Evolutionary conservation across 1,284 basidiomycete genomes (phyloP), one percentile per base, ranked within the genome.

Genomic region (Trichosporon coremiiforme): DNA sequence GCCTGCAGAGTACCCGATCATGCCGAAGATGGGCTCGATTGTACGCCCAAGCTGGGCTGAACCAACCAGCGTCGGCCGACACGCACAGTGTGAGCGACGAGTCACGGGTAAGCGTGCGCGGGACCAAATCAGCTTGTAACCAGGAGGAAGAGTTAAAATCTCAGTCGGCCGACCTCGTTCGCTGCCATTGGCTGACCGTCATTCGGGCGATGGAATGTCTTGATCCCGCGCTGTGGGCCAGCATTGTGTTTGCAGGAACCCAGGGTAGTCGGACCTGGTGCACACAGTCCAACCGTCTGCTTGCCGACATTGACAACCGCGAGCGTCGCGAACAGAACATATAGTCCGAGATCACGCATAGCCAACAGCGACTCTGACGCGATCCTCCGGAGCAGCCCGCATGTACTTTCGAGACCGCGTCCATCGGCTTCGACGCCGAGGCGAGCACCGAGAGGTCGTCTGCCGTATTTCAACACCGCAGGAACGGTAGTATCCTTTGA

Each of bases 21-120:
- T 50, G 50, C 50, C 10, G 50, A 53, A 20, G 50, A 47, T 38
- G 36, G 36, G 12, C 36, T 38, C 36, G 36, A n/a, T n/a, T 45
- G 17, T 45, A n/a, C 41, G 41, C 15, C n/a, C 15, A 15, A 8
- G 8, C 22, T 6, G 8, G 22, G 29, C 8, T 33, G 31, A 17
- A 6, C 57, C 31, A 62, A 33, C 57, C 57, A n/a, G 29, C 50
- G 57, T 62, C 57, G 57, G 57, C 57, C 57, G 57, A 62, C 29
- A 31, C 4, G 29, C 15, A 29, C 29, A 31, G 29, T 10, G 17
- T 31, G 3, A 17, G 29, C 17, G 33, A 10, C 29, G 57, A 33
- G 57, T 62, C 57, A 62, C 57, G 57, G 31, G 57, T 2, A 35
- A 35, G 31, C 7, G 5, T n/a, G 29, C 6, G 13, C 57, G 57